phyloP scores from a whole-genome alignment of 805 yeast genomes.

The Sugiyamaella lignohabitans region DNA sequence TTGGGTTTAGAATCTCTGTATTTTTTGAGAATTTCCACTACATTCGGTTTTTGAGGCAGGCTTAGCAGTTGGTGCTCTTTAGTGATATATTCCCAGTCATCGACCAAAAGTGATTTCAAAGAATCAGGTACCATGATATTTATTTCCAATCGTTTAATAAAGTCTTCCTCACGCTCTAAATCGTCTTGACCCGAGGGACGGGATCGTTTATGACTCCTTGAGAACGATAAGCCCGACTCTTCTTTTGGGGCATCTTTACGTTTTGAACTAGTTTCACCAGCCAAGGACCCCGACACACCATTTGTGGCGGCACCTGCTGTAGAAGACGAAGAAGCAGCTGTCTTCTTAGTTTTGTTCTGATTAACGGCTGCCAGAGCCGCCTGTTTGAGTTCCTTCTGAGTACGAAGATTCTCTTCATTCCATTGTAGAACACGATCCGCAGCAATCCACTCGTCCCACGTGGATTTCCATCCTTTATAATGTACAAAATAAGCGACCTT shows the following conservation, averaged over 20 bases:
- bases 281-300: not conserved
- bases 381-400: slow-evolving; percentile 54
- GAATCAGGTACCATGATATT: slow-evolving; percentile 53
- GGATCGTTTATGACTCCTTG: slow-evolving; percentile 14
- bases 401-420: slow-evolving; percentile 59
- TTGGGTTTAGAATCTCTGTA: slow-evolving; percentile 36
- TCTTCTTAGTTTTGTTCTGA: slow-evolving; percentile 15
- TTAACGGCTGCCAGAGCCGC: slow-evolving; percentile 37
- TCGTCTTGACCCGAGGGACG: slow-evolving; percentile 27
- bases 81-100: slow-evolving; percentile 91
- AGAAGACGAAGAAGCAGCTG: slow-evolving; percentile 9
- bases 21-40: slow-evolving; percentile 47
- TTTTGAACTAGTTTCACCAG: slow-evolving; percentile 9
- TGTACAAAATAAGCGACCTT: slow-evolving; percentile 61
- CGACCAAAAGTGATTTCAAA: slow-evolving; percentile 67
- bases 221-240: slow-evolving; percentile 3
- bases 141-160: slow-evolving; percentile 42
- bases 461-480: slow-evolving; percentile 90
- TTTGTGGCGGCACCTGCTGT: not conserved
- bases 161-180: slow-evolving; percentile 34
- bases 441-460: slow-evolving; percentile 97
- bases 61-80: slow-evolving; percentile 65
- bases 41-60: slow-evolving; percentile 55
- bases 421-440: slow-evolving; percentile 58
- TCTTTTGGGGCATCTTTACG: slow-evolving; percentile 18